Percentiles rank a stretch among this genome's conserved stretches.
Conservation (phyloP, 768 basidiomycete species). For the Rhodocollybia butyracea region DNA sequence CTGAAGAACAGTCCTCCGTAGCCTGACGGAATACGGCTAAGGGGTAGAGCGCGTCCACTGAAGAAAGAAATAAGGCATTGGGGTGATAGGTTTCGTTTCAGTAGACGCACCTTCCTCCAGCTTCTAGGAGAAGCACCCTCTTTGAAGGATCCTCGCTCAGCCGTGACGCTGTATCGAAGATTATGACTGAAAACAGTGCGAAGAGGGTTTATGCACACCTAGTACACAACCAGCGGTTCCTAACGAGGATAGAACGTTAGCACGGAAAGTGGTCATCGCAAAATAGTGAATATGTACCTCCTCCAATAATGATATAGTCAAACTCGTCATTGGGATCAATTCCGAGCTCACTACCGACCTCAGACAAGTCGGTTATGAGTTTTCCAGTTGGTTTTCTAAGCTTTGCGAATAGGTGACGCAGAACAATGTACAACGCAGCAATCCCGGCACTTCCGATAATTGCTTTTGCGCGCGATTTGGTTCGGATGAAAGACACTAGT, state of each 20-base stretch:
- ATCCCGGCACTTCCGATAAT: slow-evolving; percentile 8
- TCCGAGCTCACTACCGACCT: slow-evolving; percentile 17
- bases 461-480: background rate
- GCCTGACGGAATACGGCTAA: slow-evolving; percentile 39
- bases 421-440: slow-evolving; percentile 20
- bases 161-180: slow-evolving; percentile 37
- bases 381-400: background rate
- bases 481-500: background rate
- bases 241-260: slow-evolving; percentile 15
- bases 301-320: slow-evolving; percentile 53
- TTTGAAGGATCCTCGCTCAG: slow-evolving; percentile 51
- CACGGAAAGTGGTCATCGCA: background rate
- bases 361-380: slow-evolving; percentile 10
- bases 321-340: slow-evolving; percentile 24
- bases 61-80: background rate
- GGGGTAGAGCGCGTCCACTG: slow-evolving; percentile 39
- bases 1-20: slow-evolving; percentile 37
- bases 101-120: slow-evolving; percentile 52
- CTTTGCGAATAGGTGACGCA: slow-evolving; percentile 19
- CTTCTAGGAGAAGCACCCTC: slow-evolving; percentile 53
- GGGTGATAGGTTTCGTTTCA: background rate
- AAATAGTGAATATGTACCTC: slow-evolving; percentile 32
- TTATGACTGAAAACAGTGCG: background rate
- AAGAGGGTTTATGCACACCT: background rate
- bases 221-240: slow-evolving; percentile 61